Percentiles rank a stretch among this genome's conserved stretches.
phyloP scores from a whole-genome alignment of 2,329 filamentous ascomycete genomes.

The Fusarium mundagurra region DNA sequence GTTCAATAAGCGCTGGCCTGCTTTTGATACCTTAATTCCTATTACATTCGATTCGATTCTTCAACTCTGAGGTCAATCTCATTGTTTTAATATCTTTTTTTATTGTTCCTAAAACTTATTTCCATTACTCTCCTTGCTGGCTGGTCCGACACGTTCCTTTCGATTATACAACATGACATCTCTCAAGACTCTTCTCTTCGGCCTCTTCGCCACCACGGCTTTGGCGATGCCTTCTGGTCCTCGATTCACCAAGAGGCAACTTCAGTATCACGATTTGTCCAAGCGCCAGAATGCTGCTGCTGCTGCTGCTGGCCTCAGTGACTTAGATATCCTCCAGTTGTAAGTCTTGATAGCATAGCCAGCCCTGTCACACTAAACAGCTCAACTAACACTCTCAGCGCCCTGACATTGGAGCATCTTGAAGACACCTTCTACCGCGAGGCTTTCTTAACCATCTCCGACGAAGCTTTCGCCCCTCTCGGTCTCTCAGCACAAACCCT shows the following conservation, averaged over 20 bases:
- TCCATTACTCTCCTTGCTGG: constrained; percentile 20
- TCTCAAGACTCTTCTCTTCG: constrained; percentile 55
- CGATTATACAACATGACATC: constrained; percentile 46
- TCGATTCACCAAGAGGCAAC: constrained; percentile 56
- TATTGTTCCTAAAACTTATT: neutral
- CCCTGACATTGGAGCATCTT: constrained; percentile 78
- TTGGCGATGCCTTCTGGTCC: constrained; percentile 59
- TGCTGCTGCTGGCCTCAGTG: constrained; percentile 57
- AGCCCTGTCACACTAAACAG: neutral
- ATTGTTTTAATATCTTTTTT: constrained; percentile 18
- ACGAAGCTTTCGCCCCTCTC: constrained; percentile 69
- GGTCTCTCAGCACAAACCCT: constrained; percentile 45
- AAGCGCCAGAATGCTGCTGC: constrained; percentile 63
- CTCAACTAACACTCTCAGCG: constrained; percentile 46
- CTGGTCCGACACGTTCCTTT: constrained; percentile 36
- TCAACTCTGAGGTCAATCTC: neutral
- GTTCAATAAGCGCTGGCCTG: constrained; percentile 37
- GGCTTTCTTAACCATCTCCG: constrained; percentile 74
- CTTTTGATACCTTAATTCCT: constrained; percentile 25
- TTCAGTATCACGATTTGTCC: constrained; percentile 57
- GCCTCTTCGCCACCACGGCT: constrained; percentile 56
- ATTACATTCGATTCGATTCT: constrained; percentile 13
- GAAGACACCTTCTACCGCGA: constrained; percentile 78
- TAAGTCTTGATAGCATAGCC: constrained; percentile 47
- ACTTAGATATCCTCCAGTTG: constrained; percentile 69